These are phyloP conservation scores for Hypomontagnella submonticulosa DNA, from an alignment of 495 filamentous ascomycete species.

Conservation along the genomic window DNA sequence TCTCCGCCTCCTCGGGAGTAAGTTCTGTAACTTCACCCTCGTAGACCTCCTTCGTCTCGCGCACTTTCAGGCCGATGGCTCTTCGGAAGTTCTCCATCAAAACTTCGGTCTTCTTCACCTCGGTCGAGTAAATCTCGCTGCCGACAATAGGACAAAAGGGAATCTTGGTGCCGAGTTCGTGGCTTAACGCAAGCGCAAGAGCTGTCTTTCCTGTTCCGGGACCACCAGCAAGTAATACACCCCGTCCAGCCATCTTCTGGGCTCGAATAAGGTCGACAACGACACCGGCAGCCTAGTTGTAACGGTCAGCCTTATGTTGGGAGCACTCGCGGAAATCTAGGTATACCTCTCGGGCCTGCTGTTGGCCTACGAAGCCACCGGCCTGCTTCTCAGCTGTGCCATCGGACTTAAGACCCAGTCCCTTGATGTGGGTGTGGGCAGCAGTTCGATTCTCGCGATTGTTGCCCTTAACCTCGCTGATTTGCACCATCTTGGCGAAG, in stretches of 20 bases:
- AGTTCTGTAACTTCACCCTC: constrained; percentile 97
- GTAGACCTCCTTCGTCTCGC: constrained; percentile 98
- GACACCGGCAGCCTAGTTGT: constrained; percentile 80
- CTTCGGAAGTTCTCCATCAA: constrained; percentile 98
- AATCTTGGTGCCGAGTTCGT: constrained; percentile 96
- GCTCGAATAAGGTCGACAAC: constrained; percentile 93
- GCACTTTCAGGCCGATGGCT: constrained; percentile 94
- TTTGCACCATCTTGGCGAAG: constrained; percentile 78
- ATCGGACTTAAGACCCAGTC: constrained; percentile 83
- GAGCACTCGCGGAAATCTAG: background rate
- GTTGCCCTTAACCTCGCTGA: constrained; percentile 95
- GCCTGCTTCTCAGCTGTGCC: constrained; percentile 80
- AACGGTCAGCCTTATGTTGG: constrained; percentile 24
- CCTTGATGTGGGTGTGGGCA: constrained; percentile 96
- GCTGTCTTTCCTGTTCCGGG: constrained; percentile 98
- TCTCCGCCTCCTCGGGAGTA: constrained; percentile 96
- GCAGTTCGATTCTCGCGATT: constrained; percentile 95
- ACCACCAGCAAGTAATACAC: constrained; percentile 88
- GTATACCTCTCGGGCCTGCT: constrained; percentile 82
- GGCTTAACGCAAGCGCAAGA: constrained; percentile 90
- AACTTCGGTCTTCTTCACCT: constrained; percentile 99
- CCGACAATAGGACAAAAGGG: constrained; percentile 97
- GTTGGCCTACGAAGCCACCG: constrained; percentile 90
- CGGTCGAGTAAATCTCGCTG: constrained; percentile 95
- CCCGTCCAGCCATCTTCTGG: constrained; percentile 96